Evolutionary conservation across 2,329 filamentous ascomycete genomes (phyloP).

Genomic region (Bipolaris bicolor): DNA sequence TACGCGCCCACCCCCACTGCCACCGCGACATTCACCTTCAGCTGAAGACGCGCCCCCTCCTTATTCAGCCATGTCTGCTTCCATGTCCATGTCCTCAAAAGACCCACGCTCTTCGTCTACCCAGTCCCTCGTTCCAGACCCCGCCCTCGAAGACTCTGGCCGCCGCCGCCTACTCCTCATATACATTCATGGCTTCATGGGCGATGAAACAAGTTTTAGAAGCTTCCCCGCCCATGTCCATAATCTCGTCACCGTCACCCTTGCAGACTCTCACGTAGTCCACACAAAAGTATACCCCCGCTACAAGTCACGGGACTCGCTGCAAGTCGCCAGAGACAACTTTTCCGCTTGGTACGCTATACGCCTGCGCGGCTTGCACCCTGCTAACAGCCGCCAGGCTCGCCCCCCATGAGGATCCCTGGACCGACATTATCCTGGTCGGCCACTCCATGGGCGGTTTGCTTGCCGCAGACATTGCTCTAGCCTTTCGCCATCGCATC

Average conservation of each 20-base stretch:
- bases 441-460: conserved; percentile 93
- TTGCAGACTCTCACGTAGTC: conserved; percentile 76
- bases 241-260: conserved; percentile 68
- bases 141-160: conserved; percentile 36
- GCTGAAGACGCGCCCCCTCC: conserved; percentile 22
- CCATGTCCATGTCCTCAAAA: conserved; percentile 38
- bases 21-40: conserved; percentile 31
- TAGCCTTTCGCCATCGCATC: conserved; percentile 77
- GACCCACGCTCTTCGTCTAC: conserved; percentile 56
- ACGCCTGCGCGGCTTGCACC: neutral
- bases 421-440: conserved; percentile 79
- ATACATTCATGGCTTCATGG: conserved; percentile 91
- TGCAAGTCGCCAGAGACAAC: conserved; percentile 77
- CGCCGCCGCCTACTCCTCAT: conserved; percentile 71
- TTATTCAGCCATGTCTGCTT: conserved; percentile 34
- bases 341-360: conserved; percentile 73
- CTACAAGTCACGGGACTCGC: conserved; percentile 75
- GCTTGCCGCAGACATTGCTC: conserved; percentile 76
- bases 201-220: conserved; percentile 83
- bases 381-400: conserved; percentile 60
- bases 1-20: conserved; percentile 38
- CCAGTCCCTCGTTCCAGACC: conserved; percentile 53
- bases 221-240: conserved; percentile 90
- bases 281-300: conserved; percentile 86
- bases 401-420: conserved; percentile 72